Evolutionary conservation across 2,329 filamentous ascomycete genomes (phyloP).

Genomic region (Fusarium tricinctum): DNA sequence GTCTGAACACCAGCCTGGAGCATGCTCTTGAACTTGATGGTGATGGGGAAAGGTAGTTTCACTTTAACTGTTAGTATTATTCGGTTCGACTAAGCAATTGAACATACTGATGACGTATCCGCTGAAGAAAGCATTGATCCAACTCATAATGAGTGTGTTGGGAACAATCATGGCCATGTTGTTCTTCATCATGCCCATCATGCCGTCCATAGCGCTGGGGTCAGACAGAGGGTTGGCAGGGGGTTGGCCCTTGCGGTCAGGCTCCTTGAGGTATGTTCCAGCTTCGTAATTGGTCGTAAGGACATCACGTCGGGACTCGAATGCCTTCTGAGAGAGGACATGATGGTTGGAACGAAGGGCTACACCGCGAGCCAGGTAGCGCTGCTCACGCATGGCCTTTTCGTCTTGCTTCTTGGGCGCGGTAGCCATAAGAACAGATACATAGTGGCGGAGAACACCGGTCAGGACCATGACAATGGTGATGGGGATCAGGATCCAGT

Average conservation of each 20-base stretch:
- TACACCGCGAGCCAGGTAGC: constrained; percentile 85
- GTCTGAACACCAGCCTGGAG: constrained; percentile 97
- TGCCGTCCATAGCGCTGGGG: constrained; percentile 96
- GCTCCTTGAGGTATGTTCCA: constrained; percentile 90
- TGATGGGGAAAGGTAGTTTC: constrained; percentile 97
- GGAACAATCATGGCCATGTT: constrained; percentile 99
- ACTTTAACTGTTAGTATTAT: constrained; percentile 63
- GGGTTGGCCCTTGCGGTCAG: constrained; percentile 86
- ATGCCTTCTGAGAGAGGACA: constrained; percentile 81
- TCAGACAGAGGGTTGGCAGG: constrained; percentile 95
- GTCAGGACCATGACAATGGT: constrained; percentile 98
- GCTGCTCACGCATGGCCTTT: constrained; percentile 85
- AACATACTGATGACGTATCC: constrained; percentile 94
- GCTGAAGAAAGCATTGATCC: constrained; percentile 99
- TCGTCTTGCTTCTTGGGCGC: constrained; percentile 86
- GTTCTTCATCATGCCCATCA: constrained; percentile 99
- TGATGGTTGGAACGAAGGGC: constrained; percentile 86
- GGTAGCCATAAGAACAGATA: constrained; percentile 88
- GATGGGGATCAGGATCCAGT: constrained; percentile 99
- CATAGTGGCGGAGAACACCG: constrained; percentile 95
- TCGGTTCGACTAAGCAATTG: rapidly evolving
- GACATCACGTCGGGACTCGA: constrained; percentile 83
- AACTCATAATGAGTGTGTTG: constrained; percentile 99
- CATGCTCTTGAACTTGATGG: constrained; percentile 99
- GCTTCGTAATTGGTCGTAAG: constrained; percentile 86